phyloP scores from a whole-genome alignment of 31 red algal species.

The Asparagopsis taxiformis region DNA sequence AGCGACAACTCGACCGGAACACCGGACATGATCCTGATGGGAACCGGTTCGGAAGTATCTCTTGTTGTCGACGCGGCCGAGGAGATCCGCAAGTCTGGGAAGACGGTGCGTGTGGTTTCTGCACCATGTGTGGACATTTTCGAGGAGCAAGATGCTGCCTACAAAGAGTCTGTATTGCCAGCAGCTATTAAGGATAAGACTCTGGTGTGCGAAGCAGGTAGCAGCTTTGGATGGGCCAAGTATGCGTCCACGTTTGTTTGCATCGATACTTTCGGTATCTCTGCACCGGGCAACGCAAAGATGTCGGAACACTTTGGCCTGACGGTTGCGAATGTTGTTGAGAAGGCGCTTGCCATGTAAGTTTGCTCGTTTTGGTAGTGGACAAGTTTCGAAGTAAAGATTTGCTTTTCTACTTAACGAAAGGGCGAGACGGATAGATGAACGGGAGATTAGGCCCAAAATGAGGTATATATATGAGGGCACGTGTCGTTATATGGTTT shows the following conservation, averaged over 20 bases:
- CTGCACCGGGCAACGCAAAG: slow-evolving; percentile 60
- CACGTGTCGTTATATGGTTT: not conserved
- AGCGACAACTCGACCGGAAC: slow-evolving; percentile 47
- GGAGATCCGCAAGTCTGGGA: slow-evolving; percentile 48
- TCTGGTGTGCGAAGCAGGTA: slow-evolving; percentile 79
- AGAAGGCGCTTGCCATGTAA: slow-evolving; percentile 47
- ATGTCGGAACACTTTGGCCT: slow-evolving; percentile 78
- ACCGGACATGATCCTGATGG: slow-evolving; percentile 85
- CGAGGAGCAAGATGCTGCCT: slow-evolving; percentile 71
- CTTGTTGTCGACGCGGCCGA: slow-evolving; percentile 78
- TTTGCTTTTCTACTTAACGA: too few species aligned
- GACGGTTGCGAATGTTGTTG: slow-evolving; percentile 69
- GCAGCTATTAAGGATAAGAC: slow-evolving; percentile 50
- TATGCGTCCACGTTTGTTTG: slow-evolving; percentile 67
- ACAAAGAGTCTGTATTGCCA: slow-evolving; percentile 85
- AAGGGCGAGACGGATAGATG: too few species aligned
- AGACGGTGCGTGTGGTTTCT: slow-evolving; percentile 87
- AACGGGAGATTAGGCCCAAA: not conserved
- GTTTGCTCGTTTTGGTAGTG: not conserved
- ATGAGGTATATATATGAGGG: not conserved
- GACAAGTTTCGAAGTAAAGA: too few species aligned
- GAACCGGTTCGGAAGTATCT: slow-evolving; percentile 90
- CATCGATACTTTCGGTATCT: slow-evolving; percentile 81
- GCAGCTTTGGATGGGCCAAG: slow-evolving; percentile 78
- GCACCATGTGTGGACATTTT: slow-evolving; percentile 94